Conservation (phyloP, 208 protist genomes). For the Trypanosoma boissoni region DNA sequence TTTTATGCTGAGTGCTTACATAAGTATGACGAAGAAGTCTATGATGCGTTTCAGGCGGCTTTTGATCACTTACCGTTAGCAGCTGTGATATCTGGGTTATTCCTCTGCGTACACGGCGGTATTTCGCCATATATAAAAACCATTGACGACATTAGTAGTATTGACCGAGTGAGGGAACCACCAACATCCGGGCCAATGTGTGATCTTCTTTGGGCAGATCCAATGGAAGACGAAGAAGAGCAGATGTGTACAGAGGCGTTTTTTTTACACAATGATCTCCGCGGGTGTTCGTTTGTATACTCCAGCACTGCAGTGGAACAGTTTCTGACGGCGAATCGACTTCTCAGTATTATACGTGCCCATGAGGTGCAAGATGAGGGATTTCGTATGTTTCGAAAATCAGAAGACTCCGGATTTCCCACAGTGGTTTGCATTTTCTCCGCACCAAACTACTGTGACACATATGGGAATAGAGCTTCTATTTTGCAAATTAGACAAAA, state of each 20-base stretch:
- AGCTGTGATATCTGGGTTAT: constrained; percentile 45
- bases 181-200: constrained; percentile 63
- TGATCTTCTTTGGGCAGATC: constrained; percentile 90
- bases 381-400: constrained; percentile 85
- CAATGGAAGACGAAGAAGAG: constrained; percentile 79
- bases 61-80: constrained; percentile 71
- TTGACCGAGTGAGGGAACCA: constrained; percentile 75
- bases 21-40: constrained; percentile 65
- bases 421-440: constrained; percentile 93
- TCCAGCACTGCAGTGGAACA: constrained; percentile 47
- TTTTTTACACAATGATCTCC: constrained; percentile 39
- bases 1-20: constrained; percentile 86
- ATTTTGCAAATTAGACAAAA: constrained; percentile 90
- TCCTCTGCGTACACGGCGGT: constrained; percentile 85
- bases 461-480: constrained; percentile 92
- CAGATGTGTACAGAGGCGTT: constrained; percentile 26
- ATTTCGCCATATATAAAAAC: constrained; percentile 36
- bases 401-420: constrained; percentile 77
- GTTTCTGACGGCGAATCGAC: constrained; percentile 85
- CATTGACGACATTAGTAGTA: constrained; percentile 56
- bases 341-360: constrained; percentile 88
- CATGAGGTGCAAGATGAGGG: constrained; percentile 85
- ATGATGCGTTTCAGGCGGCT: constrained; percentile 41
- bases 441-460: constrained; percentile 94
- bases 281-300: constrained; percentile 53